phyloP scores from a whole-genome alignment of 345 rosid species.

The Rhodamnia rubescens region DNA sequence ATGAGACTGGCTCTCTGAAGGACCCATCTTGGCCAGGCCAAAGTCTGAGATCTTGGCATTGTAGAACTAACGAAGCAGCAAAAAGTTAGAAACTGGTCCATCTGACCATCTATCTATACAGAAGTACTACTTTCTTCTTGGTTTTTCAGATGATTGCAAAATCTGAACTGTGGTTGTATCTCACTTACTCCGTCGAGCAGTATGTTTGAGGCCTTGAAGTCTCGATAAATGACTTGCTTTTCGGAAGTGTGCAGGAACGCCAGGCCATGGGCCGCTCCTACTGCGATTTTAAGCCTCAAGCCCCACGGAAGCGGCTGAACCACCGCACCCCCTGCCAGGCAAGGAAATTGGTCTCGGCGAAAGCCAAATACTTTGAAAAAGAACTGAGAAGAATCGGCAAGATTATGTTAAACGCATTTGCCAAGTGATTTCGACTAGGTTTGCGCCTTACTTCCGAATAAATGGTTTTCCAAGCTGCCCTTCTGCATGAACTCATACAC shows the following conservation, averaged over 20 bases:
- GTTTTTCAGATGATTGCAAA: background rate
- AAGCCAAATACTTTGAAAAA: background rate
- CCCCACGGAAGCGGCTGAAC: slow-evolving; percentile 82
- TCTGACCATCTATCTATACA: background rate
- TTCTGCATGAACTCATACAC: slow-evolving; percentile 86
- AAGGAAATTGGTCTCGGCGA: background rate
- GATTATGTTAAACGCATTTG: background rate
- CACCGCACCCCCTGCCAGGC: slow-evolving; percentile 50
- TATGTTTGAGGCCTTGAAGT: slow-evolving; percentile 89
- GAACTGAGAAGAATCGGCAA: background rate
- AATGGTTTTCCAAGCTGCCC: slow-evolving; percentile 92
- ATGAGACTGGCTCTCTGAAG: slow-evolving; percentile 90
- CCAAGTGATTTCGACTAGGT: slow-evolving; percentile 1
- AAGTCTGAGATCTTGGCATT: slow-evolving; percentile 85
- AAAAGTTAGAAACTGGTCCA: background rate
- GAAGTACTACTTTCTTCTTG: background rate
- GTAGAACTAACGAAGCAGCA: slow-evolving; percentile 33
- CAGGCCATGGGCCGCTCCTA: slow-evolving; percentile 82
- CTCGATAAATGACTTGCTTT: slow-evolving; percentile 81
- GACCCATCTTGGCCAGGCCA: slow-evolving; percentile 85
- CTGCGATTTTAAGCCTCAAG: slow-evolving; percentile 55
- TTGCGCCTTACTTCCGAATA: slow-evolving; percentile 54
- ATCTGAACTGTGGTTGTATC: background rate
- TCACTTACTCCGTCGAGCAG: slow-evolving; percentile 71
- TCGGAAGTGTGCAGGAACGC: slow-evolving; percentile 73